phyloP scores from a whole-genome alignment of 2,329 filamentous ascomycete species.

The Trichoderma afroharzianum region DNA sequence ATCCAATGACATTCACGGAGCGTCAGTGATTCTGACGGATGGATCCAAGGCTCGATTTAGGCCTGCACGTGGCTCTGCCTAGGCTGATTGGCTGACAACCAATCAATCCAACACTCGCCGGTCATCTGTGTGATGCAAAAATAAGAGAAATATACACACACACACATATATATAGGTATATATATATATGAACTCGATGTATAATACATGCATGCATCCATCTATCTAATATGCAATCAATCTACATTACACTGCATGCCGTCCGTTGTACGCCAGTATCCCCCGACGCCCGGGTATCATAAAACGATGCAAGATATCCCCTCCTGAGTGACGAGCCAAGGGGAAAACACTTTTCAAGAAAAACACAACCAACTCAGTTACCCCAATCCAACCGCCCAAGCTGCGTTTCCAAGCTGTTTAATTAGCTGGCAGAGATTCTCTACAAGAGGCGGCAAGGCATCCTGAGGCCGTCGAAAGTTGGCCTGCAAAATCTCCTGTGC shows the following conservation, averaged over 20 bases:
- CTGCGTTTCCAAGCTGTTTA: constrained; percentile 54
- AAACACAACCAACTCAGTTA: constrained; percentile 11
- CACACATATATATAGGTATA: too few relatives aligned
- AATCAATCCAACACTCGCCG: neutral
- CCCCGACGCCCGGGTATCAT: neutral
- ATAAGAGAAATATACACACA: neutral
- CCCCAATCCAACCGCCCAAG: constrained; percentile 37
- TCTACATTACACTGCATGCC: neutral
- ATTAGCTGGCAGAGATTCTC: constrained; percentile 65
- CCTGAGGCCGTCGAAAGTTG: constrained; percentile 46
- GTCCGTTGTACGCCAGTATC: neutral
- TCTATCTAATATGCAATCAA: neutral
- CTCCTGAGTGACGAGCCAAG: neutral
- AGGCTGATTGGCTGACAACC: neutral
- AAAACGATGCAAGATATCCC: neutral
- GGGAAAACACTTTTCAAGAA: neutral
- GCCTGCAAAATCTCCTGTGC: constrained; percentile 53
- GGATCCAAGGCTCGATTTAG: neutral
- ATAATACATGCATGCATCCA: neutral
- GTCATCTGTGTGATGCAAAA: neutral
- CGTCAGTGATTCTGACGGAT: neutral
- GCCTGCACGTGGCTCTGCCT: neutral
- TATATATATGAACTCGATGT: neutral
- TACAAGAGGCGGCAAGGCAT: constrained; percentile 56
- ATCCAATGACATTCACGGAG: neutral